Conservation (phyloP, 2,329 filamentous ascomycete species). For the Cadophora luteo-olivacea region DNA sequence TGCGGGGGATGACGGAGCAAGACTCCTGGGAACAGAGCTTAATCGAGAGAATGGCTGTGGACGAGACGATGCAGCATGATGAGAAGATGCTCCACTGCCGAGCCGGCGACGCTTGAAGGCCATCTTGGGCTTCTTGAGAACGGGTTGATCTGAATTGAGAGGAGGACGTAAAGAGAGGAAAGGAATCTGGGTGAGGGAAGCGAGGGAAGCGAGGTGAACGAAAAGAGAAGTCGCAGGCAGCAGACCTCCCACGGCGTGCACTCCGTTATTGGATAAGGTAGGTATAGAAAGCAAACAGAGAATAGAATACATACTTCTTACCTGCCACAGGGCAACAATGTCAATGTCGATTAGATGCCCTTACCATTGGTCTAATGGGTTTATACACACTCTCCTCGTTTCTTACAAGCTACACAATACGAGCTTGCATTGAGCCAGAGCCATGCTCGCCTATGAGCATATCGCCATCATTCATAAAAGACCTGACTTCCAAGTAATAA, state of each 20-base stretch:
- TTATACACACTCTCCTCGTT: not conserved
- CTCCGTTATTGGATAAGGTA: not conserved
- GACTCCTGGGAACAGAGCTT: slow-evolving; percentile 32
- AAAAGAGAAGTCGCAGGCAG: not conserved
- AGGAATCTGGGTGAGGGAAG: not conserved
- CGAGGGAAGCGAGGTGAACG: not conserved
- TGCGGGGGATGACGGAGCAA: slow-evolving; percentile 30
- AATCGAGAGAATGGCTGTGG: slow-evolving; percentile 32
- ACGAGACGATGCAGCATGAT: slow-evolving; percentile 29
- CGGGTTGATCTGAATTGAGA: slow-evolving; percentile 1
- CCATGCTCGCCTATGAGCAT: not conserved
- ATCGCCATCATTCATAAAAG: not conserved
- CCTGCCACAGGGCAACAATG: not conserved
- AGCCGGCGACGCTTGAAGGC: slow-evolving; percentile 40
- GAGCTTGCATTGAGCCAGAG: not conserved
- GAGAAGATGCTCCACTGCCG: slow-evolving; percentile 22
- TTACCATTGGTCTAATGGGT: not conserved
- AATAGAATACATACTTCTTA: slow-evolving; percentile 7
- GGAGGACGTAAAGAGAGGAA: not conserved
- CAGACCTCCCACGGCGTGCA: not conserved
- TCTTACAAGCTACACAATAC: not conserved
- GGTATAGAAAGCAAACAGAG: not conserved
- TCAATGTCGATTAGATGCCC: not conserved
- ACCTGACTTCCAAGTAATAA: not conserved
- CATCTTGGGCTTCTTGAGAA: slow-evolving; percentile 31